Percentiles rank a stretch among this genome's conserved stretches.
phyloP scores from a whole-genome alignment of 1,284 basidiomycete species.

The Cutaneotrichosporon sp. region DNA sequence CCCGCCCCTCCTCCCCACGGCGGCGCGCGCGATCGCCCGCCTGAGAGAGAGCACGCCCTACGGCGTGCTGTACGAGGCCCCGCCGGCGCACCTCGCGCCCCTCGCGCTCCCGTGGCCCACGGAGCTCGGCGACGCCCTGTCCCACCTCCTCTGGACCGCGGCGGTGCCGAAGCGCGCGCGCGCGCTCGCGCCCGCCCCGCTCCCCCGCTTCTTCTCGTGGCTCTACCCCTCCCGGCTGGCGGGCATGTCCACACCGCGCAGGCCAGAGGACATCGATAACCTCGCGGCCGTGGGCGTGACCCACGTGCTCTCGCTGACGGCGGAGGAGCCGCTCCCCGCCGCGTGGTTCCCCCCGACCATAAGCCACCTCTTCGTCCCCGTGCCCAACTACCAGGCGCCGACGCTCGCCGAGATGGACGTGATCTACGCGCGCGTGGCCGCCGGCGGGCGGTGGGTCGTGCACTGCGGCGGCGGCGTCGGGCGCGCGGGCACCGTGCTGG shows the following conservation, averaged over 20 bases:
- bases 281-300: conserved; percentile 61
- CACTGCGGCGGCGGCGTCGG: conserved; percentile 68
- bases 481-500: conserved; percentile 63
- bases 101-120: conserved; percentile 59
- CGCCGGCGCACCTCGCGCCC: conserved; percentile 46
- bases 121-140: conserved; percentile 44
- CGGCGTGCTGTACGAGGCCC: conserved; percentile 56
- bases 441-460: conserved; percentile 58
- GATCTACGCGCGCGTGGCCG: conserved; percentile 58
- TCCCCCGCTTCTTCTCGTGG: conserved; percentile 66
- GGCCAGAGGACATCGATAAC: conserved; percentile 58
- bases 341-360: conserved; percentile 60
- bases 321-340: conserved; percentile 59
- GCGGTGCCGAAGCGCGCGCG: conserved; percentile 22
- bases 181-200: conserved; percentile 31
- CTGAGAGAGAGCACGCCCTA: conserved; percentile 52
- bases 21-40: not conserved
- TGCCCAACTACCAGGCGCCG: conserved; percentile 61
- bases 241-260: conserved; percentile 63
- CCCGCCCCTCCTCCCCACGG: conserved; percentile 33
- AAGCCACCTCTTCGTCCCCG: conserved; percentile 61
- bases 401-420: conserved; percentile 65
- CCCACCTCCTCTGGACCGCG: conserved; percentile 21
- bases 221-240: conserved; percentile 61
- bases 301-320: conserved; percentile 63